phyloP scores from a whole-genome alignment of 768 basidiomycete species.

The Trichaptum fuscoviolaceum region DNA sequence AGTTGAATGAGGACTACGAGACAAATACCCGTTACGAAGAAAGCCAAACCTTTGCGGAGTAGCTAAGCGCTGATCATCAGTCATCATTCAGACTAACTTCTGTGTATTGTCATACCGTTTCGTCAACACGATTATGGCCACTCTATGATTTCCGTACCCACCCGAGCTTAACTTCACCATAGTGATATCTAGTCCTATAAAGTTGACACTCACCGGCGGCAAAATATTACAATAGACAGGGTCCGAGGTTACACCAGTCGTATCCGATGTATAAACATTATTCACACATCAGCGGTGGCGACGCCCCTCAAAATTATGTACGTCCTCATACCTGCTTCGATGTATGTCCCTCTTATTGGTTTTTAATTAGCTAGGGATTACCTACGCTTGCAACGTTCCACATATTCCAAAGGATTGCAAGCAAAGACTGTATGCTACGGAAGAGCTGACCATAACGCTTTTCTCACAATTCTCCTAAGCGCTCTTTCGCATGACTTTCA shows the following conservation, averaged over 20 bases:
- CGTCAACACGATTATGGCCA: no score
- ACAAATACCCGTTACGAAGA: no score
- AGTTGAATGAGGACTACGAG: no score
- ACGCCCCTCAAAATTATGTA: background rate
- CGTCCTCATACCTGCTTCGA: background rate
- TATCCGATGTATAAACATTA: background rate
- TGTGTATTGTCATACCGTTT: no score
- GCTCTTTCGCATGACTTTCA: background rate
- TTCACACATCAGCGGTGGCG: background rate
- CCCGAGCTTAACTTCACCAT: background rate
- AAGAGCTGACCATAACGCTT: background rate
- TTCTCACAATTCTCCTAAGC: background rate
- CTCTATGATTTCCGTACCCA: background rate
- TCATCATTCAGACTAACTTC: no score
- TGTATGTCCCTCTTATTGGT: background rate
- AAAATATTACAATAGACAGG: background rate
- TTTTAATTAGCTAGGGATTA: background rate
- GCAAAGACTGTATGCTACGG: no score
- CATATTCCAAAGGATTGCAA: no score
- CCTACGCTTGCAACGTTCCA: no score
- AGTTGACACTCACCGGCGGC: background rate
- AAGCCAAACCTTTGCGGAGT: no score
- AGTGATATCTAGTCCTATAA: background rate
- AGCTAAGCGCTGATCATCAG: no score
- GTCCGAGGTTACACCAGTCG: background rate